Evolutionary conservation across 1,284 basidiomycete species (phyloP).

Genomic region (Leccinum pseudoinsigne): DNA sequence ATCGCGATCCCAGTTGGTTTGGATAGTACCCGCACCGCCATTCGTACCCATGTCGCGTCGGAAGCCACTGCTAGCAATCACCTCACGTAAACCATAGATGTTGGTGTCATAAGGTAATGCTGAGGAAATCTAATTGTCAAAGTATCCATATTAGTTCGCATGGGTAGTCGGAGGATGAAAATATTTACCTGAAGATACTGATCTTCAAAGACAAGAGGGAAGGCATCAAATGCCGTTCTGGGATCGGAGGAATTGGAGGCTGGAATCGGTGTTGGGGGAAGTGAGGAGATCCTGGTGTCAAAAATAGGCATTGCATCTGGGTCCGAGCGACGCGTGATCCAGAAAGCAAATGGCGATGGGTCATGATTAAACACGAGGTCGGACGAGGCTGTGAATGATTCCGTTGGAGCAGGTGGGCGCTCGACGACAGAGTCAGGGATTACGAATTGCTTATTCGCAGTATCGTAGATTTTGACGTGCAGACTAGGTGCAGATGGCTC

Average conservation of each 20-base stretch:
- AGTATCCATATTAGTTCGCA: no score
- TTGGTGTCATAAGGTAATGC: slow-evolving; percentile 66
- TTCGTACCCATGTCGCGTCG: slow-evolving; percentile 56
- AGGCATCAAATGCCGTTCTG: slow-evolving; percentile 53
- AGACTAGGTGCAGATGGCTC: slow-evolving; percentile 42
- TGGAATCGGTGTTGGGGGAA: slow-evolving; percentile 55
- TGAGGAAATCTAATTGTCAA: slow-evolving; percentile 52
- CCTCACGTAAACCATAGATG: slow-evolving; percentile 79
- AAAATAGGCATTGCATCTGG: slow-evolving; percentile 63
- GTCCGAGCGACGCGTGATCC: slow-evolving; percentile 68
- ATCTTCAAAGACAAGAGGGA: slow-evolving; percentile 77
- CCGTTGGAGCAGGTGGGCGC: slow-evolving; percentile 41
- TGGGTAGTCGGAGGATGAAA: background rate
- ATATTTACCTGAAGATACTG: slow-evolving; percentile 54
- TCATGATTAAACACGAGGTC: slow-evolving; percentile 73
- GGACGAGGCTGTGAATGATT: slow-evolving; percentile 39
- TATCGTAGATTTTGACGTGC: slow-evolving; percentile 78
- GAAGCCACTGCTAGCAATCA: slow-evolving; percentile 68
- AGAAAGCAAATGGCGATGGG: slow-evolving; percentile 70
- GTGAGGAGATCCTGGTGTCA: slow-evolving; percentile 63
- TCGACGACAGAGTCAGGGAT: slow-evolving; percentile 61
- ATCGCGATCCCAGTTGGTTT: slow-evolving; percentile 69
- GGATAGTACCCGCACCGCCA: slow-evolving; percentile 57
- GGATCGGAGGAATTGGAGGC: slow-evolving; percentile 47
- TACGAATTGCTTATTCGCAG: slow-evolving; percentile 63